phyloP scores from a whole-genome alignment of 305 asterid genomes.

The Fraxinus sp. region DNA sequence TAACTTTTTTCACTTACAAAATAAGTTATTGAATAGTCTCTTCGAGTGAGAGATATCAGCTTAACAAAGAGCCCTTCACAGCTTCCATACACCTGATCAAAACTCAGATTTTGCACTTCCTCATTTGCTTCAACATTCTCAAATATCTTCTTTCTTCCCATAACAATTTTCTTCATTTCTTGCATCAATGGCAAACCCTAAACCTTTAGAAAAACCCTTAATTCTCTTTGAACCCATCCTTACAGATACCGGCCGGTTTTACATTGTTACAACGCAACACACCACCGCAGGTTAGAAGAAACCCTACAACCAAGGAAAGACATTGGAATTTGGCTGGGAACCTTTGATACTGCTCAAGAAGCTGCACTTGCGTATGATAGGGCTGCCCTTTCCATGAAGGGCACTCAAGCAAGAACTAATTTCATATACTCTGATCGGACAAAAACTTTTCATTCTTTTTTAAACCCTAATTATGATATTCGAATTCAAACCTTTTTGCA shows the following conservation, averaged over 20 bases:
- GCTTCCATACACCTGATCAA: background rate
- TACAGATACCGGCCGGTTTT: constrained; percentile 73
- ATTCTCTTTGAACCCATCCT: constrained; percentile 73
- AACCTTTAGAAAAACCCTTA: constrained; percentile 42
- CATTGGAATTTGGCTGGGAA: constrained; percentile 96
- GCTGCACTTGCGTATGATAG: constrained; percentile 92
- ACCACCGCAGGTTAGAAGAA: constrained; percentile 65
- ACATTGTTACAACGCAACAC: constrained; percentile 81
- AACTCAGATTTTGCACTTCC: background rate
- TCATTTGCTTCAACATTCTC: constrained; percentile 14
- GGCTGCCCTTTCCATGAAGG: constrained; percentile 92
- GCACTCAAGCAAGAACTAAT: constrained; percentile 78
- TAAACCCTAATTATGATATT: constrained; percentile 46
- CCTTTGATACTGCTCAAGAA: constrained; percentile 93
- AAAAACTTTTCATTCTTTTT: constrained; percentile 38
- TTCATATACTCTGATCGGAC: constrained; percentile 60
- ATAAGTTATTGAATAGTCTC: background rate
- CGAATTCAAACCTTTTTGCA: constrained; percentile 24
- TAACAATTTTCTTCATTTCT: background rate
- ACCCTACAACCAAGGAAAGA: constrained; percentile 79
- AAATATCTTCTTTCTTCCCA: background rate
- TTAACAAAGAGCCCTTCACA: constrained; percentile 30
- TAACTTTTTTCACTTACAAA: no score
- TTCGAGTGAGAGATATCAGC: background rate
- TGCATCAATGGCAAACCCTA: constrained; percentile 40